These are phyloP conservation scores for Penicillium bialowiezense DNA, from an alignment of 495 filamentous ascomycete genomes.

Conservation along the genomic window DNA sequence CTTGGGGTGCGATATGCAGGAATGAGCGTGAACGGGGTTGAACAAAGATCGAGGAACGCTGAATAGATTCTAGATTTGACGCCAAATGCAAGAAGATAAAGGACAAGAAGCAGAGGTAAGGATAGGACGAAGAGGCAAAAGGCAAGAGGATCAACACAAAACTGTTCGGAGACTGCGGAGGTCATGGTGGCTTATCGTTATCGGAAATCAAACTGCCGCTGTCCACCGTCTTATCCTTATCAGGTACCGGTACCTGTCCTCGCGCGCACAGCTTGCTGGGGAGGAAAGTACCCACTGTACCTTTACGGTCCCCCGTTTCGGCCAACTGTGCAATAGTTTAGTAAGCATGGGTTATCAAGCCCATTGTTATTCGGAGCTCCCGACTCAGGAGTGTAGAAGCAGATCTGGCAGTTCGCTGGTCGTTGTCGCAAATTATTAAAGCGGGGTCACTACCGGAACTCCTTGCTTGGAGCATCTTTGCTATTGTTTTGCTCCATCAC, in stretches of 20 bases:
- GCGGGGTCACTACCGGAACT: not conserved
- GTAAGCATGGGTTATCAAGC: constrained; percentile 1
- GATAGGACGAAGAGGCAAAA: too few species aligned
- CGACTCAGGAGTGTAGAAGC: constrained; percentile 3
- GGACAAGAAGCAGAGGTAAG: not conserved
- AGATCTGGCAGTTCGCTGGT: constrained; percentile 1
- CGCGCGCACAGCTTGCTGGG: not conserved
- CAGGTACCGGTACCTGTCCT: not conserved
- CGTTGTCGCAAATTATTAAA: not conserved
- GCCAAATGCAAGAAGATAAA: too few species aligned
- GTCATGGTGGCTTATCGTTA: constrained; percentile 4
- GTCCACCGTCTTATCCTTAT: not conserved
- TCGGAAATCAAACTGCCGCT: not conserved
- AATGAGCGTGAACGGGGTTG: not conserved
- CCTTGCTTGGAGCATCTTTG: not conserved
- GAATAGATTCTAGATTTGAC: not conserved
- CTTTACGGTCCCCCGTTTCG: not conserved
- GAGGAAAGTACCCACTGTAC: not conserved
- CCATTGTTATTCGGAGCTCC: constrained; percentile 7
- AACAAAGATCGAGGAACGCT: not conserved
- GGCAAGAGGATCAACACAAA: not conserved
- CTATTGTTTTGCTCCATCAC: not conserved
- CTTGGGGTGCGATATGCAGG: not conserved
- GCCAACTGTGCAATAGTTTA: not conserved
- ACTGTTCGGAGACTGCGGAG: constrained; percentile 13